phyloP scores from a whole-genome alignment of 2,329 filamentous ascomycete genomes.

The Cytospora chrysosperma region DNA sequence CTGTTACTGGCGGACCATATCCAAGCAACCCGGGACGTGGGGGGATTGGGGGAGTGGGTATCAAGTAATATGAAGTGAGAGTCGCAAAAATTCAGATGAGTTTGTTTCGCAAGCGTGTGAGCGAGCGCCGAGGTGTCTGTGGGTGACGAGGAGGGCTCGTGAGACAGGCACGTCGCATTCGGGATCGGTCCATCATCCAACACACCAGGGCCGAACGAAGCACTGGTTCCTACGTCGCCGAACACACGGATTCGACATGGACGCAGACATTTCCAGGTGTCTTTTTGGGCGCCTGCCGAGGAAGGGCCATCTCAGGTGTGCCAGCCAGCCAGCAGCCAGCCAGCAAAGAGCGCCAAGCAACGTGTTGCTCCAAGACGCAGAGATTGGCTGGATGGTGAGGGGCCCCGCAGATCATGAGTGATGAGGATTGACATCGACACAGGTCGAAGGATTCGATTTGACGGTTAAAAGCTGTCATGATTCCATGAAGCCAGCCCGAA shows the following conservation, averaged over 20 bases:
- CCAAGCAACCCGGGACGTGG: background rate
- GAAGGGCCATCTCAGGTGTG: constrained; percentile 6
- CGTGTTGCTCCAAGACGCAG: background rate
- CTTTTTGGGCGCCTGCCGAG: constrained; percentile 4
- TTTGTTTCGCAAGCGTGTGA: background rate
- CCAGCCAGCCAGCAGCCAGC: background rate
- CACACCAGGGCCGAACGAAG: background rate
- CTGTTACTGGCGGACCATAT: background rate
- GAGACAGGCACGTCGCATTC: background rate
- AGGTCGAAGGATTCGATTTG: background rate
- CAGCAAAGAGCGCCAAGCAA: constrained; percentile 13
- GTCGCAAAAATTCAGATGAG: constrained; percentile 1
- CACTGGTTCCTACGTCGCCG: background rate
- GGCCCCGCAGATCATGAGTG: background rate
- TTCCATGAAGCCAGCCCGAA: background rate
- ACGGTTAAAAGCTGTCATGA: background rate
- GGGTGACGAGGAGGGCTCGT: background rate
- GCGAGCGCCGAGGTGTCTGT: background rate
- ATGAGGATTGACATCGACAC: background rate
- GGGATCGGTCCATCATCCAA: background rate
- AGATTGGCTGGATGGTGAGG: constrained; percentile 39
- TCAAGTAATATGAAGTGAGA: constrained; percentile 10
- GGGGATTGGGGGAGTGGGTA: too few species aligned
- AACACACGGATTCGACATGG: background rate
- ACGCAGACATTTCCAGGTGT: background rate